A percentile compares a stretch with the other conserved stretches of the same genome.
phyloP scores from a whole-genome alignment of 441 rosid genomes.

The Arabidopsis hybrid region DNA sequence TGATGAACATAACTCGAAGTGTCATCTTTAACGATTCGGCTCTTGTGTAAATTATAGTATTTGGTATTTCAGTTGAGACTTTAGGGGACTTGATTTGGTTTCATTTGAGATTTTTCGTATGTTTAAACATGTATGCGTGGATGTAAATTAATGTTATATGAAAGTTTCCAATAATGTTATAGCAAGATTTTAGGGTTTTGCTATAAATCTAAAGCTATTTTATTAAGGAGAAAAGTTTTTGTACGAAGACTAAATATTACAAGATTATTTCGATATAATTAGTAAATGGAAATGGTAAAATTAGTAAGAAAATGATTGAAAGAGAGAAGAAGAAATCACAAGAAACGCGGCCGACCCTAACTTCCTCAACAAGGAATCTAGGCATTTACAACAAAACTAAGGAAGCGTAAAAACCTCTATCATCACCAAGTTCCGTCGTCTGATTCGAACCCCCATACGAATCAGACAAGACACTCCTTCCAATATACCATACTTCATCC shows the following conservation, averaged over 20 bases:
- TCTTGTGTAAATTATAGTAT: neutral
- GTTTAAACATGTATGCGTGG: neutral
- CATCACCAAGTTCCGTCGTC: slow-evolving; percentile 30
- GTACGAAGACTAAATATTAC: neutral
- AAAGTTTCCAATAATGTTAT: neutral
- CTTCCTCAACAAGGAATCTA: slow-evolving; percentile 40
- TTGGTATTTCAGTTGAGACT: neutral
- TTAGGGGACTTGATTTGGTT: neutral
- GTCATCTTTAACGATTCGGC: slow-evolving; percentile 55
- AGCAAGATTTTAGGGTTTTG: neutral
- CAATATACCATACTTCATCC: slow-evolving; percentile 25
- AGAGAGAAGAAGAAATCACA: slow-evolving; percentile 36
- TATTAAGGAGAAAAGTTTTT: neutral
- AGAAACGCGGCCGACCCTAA: slow-evolving; percentile 43
- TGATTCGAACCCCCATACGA: slow-evolving; percentile 35
- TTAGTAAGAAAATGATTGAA: slow-evolving; percentile 36
- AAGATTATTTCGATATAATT: slow-evolving; percentile 30
- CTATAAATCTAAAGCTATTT: neutral
- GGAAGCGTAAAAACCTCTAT: slow-evolving; percentile 14
- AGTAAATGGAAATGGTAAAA: slow-evolving; percentile 26
- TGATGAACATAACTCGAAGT: slow-evolving; percentile 56
- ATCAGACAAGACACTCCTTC: slow-evolving; percentile 37
- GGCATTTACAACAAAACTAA: slow-evolving; percentile 38
- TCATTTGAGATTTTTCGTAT: neutral
- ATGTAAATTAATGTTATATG: neutral